Evolutionary conservation across 805 yeast species (phyloP), one percentile per base, ranked within the genome.

Genomic region (Saturnispora besseyi): DNA sequence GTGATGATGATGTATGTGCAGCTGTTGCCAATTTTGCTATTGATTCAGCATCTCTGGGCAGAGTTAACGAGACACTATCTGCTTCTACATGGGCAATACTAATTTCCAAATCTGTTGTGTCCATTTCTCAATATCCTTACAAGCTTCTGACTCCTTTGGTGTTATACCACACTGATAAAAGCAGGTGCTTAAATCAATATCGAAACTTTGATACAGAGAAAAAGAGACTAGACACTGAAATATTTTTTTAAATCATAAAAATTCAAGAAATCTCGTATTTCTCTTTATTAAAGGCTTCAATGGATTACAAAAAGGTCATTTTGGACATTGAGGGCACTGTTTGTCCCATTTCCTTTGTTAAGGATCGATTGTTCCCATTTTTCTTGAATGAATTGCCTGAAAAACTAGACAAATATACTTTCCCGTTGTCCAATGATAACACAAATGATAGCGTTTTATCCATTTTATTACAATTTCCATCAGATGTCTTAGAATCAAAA

Each of bases 321-420:
- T 71, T 89, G 5, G 96, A 87, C 57, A 87, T 88, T 33, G 98
- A 90, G 62, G 98, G 98, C 15, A 90, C 97, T 0, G 81, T 90
- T 30, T 90, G 97, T 61, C 90, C 96, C 3, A 89, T 90, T 21
- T 75, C 90, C 1, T 90, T 90, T 61, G 98, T 90, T 40, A 84
- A 85, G 58, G 89, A 86, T 29, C 72, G 69, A 2, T 67, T 90
- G 32, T 84, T 80, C 65, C 96, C 96, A 0, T 89, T 77, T 61
- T 90, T 93, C 55, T 62, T 82, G 3, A 47, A 62, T 3, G 65
- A 75, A 53, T 58, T 81, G 24, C 81, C 86, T 36, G 9, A 59
- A 1, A 51, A 73, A 15, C 57, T 79, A 42, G 47, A 56, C 2
- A 49, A 56, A 8, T 60, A 58, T 42, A 24, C 55, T 4, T 73